Evolutionary conservation across 2,329 filamentous ascomycete genomes (phyloP), one percentile per base, ranked within the genome.

Genomic region (Fusarium armeniacum): DNA sequence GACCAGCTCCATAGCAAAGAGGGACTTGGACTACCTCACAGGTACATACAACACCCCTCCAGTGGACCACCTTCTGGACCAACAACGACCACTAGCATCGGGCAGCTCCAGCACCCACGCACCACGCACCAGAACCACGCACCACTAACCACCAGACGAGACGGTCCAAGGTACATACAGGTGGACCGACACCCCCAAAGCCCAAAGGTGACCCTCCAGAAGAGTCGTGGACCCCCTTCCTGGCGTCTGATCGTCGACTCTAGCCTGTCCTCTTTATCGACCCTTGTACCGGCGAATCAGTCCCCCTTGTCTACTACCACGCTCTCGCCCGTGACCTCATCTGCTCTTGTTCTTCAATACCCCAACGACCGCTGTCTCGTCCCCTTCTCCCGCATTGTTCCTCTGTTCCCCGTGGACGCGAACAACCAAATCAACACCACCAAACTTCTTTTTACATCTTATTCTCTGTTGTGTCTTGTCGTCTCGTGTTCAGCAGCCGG

Each of bases 401-500:
- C 62, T 66, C 65, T 71, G 73, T 67, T 75, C 71, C 70, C 63
- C 52, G 72, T 67, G 70, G 70, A 75, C 73, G 59, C 68, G 71
- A 71, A 74, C 73, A 75, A 70, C 67, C 70, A 69, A 67, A 62
- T 28, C 58, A 72, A 60, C 71, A 73, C 56, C 61, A 75, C 49
- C 55, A 60, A 58, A 38, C 54, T 56, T 38, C n/a, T 20, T 20
- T 40, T 55, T 40, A 47, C 53, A 55, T 59, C 53, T n/a, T 50
- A 67, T 66, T 69, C n/a, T 40, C 36, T 40, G n/a, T 40, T 18
- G 36, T 40, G 36, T 40, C 36, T n/a, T 40, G 33, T 15, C 72
- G 57, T 49, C 58, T 74, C 62, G 73, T 74, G 73, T 69, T 75
- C 73, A 75, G 73, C 71, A 75, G 73, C 73, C 70, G 73, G 73